Evolutionary conservation across 163 green algal genomes (phyloP).

Genomic region (Chlamydomonas reinhardtii): DNA sequence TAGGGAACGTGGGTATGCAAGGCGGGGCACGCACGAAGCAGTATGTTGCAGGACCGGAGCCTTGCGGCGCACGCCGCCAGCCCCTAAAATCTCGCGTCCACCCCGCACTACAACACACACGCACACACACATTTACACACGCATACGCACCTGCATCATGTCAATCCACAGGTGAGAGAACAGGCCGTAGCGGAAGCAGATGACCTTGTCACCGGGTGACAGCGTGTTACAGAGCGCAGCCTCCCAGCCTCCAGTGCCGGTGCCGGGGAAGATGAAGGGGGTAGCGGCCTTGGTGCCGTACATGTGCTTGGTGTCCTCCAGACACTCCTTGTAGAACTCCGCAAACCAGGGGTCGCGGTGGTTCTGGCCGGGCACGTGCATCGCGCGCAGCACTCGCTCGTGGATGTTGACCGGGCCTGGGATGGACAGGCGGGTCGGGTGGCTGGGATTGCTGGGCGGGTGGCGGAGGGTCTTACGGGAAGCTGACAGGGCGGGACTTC

Average conservation of each 20-base stretch:
- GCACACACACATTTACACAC: too few relatives aligned
- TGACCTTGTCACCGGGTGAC: constrained; percentile 95
- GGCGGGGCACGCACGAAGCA: too few relatives aligned
- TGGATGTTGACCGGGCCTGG: constrained; percentile 98
- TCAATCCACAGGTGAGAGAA: constrained; percentile 98
- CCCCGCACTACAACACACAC: too few relatives aligned
- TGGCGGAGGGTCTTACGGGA: background rate
- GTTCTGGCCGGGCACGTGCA: constrained; percentile 92
- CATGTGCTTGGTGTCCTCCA: constrained; percentile 91
- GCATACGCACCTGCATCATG: constrained; percentile 82
- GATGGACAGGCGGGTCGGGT: background rate
- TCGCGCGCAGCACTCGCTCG: constrained; percentile 89
- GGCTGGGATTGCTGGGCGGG: background rate
- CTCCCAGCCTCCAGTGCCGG: constrained; percentile 94
- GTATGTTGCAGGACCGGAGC: too few relatives aligned
- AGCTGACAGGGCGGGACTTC: background rate
- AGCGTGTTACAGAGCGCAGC: constrained; percentile 95
- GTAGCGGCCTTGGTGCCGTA: constrained; percentile 87
- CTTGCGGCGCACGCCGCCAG: too few relatives aligned
- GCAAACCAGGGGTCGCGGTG: constrained; percentile 96
- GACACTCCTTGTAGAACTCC: constrained; percentile 83
- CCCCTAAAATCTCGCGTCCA: too few relatives aligned
- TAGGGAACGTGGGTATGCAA: too few relatives aligned
- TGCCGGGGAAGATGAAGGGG: constrained; percentile 96
- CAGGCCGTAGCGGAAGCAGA: constrained; percentile 90